Evolutionary conservation across 78 protist species (phyloP).

Genomic region (Dictyostelium discoideum): DNA sequence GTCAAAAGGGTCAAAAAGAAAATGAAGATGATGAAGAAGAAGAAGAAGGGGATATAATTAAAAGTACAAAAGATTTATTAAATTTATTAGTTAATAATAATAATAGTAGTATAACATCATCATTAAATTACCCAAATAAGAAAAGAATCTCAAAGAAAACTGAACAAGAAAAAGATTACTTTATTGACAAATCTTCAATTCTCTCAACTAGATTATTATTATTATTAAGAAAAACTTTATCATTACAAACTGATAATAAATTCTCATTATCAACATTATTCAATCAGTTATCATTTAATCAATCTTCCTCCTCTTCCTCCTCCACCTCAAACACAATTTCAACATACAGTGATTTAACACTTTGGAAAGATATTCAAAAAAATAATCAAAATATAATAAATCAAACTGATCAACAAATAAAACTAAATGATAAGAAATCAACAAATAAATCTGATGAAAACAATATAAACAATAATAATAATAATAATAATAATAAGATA

Average conservation of each 20-base stretch:
- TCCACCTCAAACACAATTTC: neutral
- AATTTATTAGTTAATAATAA: neutral
- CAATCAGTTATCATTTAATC: slow-evolving; percentile 50
- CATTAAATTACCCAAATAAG: neutral
- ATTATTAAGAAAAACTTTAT: slow-evolving; percentile 9
- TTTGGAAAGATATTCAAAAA: slow-evolving; percentile 74
- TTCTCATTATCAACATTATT: slow-evolving; percentile 25
- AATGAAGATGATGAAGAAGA: neutral
- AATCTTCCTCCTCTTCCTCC: neutral
- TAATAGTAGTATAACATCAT: neutral
- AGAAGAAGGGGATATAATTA: neutral
- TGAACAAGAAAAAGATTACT: slow-evolving; percentile 41
- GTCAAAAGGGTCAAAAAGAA: neutral
- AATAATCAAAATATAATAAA: slow-evolving; percentile 27
- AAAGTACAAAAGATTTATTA: slow-evolving; percentile 5
- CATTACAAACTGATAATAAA: slow-evolving; percentile 17
- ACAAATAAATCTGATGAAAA: slow-evolving; percentile 1
- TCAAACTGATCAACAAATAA: slow-evolving; percentile 13
- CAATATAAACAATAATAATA: neutral
- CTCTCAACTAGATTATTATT: slow-evolving; percentile 52
- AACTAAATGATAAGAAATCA: neutral
- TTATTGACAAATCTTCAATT: slow-evolving; percentile 32
- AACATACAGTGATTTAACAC: slow-evolving; percentile 47
- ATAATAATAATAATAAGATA: neutral
- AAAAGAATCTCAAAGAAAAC: neutral